Base-by-base conservation (phyloP, 441 rosid species). In the Codiaeum variegatum region DNA sequence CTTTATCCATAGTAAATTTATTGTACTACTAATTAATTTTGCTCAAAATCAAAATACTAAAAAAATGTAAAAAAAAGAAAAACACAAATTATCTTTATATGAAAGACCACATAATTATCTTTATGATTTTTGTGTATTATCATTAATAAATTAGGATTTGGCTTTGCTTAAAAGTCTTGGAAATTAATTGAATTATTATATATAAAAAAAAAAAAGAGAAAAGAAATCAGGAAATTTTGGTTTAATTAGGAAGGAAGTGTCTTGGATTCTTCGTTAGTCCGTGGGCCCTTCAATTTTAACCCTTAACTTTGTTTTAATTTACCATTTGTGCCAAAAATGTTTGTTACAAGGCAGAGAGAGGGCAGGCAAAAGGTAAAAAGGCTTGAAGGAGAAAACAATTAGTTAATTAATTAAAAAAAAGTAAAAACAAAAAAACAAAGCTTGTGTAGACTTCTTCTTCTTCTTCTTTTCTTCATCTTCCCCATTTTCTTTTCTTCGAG, bases 201-300 rank as follows among this genome's bases (percentile, higher is more conserved):
- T n/a, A n/a, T n/a, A n/a, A n/a, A n/a, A n/a, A n/a, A 3, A 2
- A 3, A 51, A 6, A 54, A 52, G 11, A 11, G 28, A 38, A 54
- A 59, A 40, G 24, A 7, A 24, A 40, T n/a, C n/a, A 56, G 21
- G 42, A 8, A 46, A 26, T n/a, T 52, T 1, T 52, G 19, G 63
- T 23, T 10, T 26, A 58, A 36, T 23, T 31, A 21, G 59, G 32
- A 32, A 44, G 40, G 80, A 84, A 84, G 77, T 61, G 83, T 83
- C 82, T 86, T 76, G 90, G 90, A 87, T 88, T 84, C 90, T 86
- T 88, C 90, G 77, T 76, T 42, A 69, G 76, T 80, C 76, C 73
- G 62, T 72, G 80, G 86, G 65, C 85, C 86, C 70, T 65, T 5
- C 67, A 36, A 74, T 26, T 70, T 46, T 64, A 38, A 44, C 56